Evolutionary conservation across 2,329 filamentous ascomycete genomes (phyloP).

Genomic region (Fusarium sacchari): DNA sequence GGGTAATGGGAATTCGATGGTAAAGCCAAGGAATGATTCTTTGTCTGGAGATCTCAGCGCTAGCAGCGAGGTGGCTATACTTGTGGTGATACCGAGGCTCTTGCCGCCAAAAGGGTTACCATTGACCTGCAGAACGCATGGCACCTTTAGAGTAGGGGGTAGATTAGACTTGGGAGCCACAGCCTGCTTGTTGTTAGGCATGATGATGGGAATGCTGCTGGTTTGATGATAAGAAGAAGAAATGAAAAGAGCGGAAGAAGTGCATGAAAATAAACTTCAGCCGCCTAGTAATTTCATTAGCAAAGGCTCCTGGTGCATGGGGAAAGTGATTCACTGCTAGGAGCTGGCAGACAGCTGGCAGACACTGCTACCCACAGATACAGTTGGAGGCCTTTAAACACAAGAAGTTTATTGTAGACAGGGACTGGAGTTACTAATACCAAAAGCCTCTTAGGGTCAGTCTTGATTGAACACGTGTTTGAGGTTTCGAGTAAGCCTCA

Average conservation of each 20-base stretch:
- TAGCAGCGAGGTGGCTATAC: fast-evolving
- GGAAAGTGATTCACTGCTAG: fast-evolving
- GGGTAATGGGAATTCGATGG: not conserved
- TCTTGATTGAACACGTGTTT: too few relatives aligned
- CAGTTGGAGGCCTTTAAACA: not conserved
- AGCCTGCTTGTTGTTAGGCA: not conserved
- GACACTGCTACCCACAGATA: not conserved
- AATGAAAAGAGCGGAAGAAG: not conserved
- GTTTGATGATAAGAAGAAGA: too few relatives aligned
- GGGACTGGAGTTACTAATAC: too few relatives aligned
- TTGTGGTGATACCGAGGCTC: fast-evolving
- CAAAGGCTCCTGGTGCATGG: fast-evolving
- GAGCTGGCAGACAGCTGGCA: not conserved
- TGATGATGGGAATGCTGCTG: not conserved
- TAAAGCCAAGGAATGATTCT: not conserved
- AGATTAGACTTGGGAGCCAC: not conserved
- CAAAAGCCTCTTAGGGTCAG: too few relatives aligned
- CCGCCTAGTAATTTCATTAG: not conserved
- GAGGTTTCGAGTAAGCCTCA: too few relatives aligned
- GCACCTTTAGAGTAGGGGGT: fast-evolving
- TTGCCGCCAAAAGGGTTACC: not conserved
- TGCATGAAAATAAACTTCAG: fast-evolving
- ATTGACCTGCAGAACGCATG: not conserved
- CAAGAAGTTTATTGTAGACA: too few relatives aligned
- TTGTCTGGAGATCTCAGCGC: fast-evolving